Evolutionary conservation across 805 yeast genomes (phyloP).

Genomic region (Candida succiphila): DNA sequence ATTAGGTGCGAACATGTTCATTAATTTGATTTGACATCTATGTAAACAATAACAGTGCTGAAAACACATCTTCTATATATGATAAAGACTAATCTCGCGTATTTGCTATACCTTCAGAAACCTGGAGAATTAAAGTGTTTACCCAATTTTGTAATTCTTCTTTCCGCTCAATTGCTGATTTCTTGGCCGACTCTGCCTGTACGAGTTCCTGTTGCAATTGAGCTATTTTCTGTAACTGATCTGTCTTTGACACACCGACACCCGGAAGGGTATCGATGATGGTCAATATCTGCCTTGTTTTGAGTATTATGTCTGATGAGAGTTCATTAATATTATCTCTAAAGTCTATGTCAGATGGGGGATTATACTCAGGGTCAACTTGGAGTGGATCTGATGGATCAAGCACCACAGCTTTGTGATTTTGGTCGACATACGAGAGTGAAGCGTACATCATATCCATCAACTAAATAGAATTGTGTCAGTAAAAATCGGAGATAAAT

Average conservation of each 20-base stretch:
- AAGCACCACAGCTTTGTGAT: constrained; percentile 49
- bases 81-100: constrained; percentile 26
- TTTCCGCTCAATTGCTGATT: constrained; percentile 49
- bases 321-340: constrained; percentile 58
- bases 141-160: constrained; percentile 53
- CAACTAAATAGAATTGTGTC: constrained; percentile 22
- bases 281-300: constrained; percentile 77
- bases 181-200: constrained; percentile 48
- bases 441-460: constrained; percentile 76
- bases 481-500: constrained; percentile 2
- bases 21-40: too few species aligned
- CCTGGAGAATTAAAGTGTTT: constrained; percentile 52
- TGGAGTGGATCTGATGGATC: constrained; percentile 43
- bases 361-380: constrained; percentile 51
- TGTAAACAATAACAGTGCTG: too few species aligned
- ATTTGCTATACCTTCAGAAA: constrained; percentile 44
- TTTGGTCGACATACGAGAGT: constrained; percentile 67
- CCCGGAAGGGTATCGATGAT: constrained; percentile 89
- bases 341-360: constrained; percentile 23
- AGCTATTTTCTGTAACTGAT: constrained; percentile 58
- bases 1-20: too few species aligned
- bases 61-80: too few species aligned
- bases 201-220: constrained; percentile 52
- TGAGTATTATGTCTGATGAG: constrained; percentile 74
- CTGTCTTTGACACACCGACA: constrained; percentile 71